A percentile compares a stretch with the other conserved stretches of the same genome.
phyloP scores from a whole-genome alignment of 1,284 basidiomycete genomes.

The Malassezia psittaci region DNA sequence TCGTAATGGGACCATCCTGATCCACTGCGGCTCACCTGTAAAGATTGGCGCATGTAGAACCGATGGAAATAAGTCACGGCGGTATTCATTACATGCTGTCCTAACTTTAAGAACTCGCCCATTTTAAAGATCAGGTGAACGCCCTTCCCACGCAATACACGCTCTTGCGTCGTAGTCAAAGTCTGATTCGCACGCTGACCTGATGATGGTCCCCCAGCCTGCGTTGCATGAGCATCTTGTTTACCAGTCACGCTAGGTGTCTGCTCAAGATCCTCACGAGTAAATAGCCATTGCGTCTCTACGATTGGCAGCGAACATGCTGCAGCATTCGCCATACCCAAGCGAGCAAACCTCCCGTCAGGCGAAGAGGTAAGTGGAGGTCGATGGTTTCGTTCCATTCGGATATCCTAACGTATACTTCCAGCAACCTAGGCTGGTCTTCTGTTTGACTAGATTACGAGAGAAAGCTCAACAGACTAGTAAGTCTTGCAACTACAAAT shows the following conservation, averaged over 20 bases:
- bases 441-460: no score
- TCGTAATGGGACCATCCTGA: conserved; percentile 51
- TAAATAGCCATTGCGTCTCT: conserved; percentile 15
- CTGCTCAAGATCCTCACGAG: conserved; percentile 6
- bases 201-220: background rate
- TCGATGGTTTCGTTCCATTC: no score
- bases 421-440: no score
- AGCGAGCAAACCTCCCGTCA: background rate
- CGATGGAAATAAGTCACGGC: conserved; percentile 84
- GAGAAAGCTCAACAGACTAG: no score
- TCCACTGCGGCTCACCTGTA: conserved; percentile 57
- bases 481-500: background rate
- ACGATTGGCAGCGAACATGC: conserved; percentile 3
- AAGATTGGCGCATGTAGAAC: conserved; percentile 80
- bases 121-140: conserved; percentile 35
- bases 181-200: background rate
- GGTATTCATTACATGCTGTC: conserved; percentile 36
- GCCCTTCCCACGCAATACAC: conserved; percentile 31
- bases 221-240: background rate
- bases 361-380: no score
- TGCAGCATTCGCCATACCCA: conserved; percentile 4
- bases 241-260: conserved; percentile 14
- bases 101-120: conserved; percentile 35
- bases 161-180: conserved; percentile 25
- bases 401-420: no score